Base-by-base conservation (phyloP, 2,329 filamentous ascomycete species). In the Aspergillus nomiae region DNA sequence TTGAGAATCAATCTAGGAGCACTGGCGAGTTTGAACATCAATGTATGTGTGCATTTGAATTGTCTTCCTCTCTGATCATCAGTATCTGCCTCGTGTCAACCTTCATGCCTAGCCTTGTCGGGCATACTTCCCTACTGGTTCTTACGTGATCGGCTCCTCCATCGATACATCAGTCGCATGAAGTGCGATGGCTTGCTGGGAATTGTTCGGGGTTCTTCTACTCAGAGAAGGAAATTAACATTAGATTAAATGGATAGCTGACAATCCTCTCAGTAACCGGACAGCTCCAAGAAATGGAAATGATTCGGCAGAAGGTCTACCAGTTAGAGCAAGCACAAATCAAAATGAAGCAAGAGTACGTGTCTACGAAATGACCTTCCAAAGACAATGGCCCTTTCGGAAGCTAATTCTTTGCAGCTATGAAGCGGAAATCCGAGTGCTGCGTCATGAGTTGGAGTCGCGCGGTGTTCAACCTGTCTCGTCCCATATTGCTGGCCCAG, bases 201-300 rank as follows among this genome's bases (percentile, higher is more conserved):
- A 30, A 28, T 30, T n/a, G 7, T 19, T 19, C 7, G 26, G 26
- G 21, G n/a, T 7, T 46, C n/a, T 21, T 4, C 24, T 46, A 24
- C 4, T n/a, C 48, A 32, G 28, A n/a, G 26, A 21, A 21, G 10
- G 16, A 6, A 11, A 4, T 16, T 4, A 28, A 28, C 21, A 5
- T 10, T 12, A 34, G 19, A 24, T 36, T 21, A 4, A 36, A 36
- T 21, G 4, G 32, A 28, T 19, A 48, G 21, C 30, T 51, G 19
- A 32, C 68, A 69, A 67, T 63, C 63, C 19, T 60, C 71, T 69
- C 78, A 97, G 95, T 98, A 75, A 89, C 92, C 63, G 87, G 89
- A 56, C 95, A 99, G 78, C 90, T 97, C 68, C 90, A 94, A 74
- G 95, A 99, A 81, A 95, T 98, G 86, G 92, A 97, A 76, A 87